Evolutionary conservation across 371 early-diverging fungal genomes (phyloP).

Genomic region (Mortierella sp.): DNA sequence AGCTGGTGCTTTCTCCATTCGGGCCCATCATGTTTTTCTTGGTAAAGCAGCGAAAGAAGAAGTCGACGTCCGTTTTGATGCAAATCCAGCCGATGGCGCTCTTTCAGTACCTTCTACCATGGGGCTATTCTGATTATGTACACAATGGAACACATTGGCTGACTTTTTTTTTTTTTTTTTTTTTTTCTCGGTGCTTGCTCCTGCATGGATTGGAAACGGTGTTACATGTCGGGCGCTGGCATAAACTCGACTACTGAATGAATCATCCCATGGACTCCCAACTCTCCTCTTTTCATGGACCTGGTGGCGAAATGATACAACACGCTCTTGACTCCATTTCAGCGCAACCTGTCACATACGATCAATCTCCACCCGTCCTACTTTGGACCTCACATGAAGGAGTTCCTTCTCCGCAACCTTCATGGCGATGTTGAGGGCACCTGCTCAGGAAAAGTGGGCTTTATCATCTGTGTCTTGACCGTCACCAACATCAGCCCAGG

Average conservation of each 20-base stretch:
- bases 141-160: neutral
- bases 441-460: conserved; percentile 93
- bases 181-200: neutral
- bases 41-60: conserved; percentile 17
- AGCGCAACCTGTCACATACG: conserved; percentile 78
- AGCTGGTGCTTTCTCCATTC: too few species aligned
- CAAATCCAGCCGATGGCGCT: neutral
- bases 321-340: conserved; percentile 15
- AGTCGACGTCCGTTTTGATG: neutral
- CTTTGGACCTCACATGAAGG: conserved; percentile 88
- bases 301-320: neutral
- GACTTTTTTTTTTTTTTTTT: neutral
- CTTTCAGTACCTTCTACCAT: neutral
- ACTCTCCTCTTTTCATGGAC: too few species aligned
- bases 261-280: neutral
- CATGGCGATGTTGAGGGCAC: conserved; percentile 96
- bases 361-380: conserved; percentile 93
- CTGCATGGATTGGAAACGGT: neutral
- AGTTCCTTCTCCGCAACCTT: conserved; percentile 80
- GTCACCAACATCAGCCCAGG: conserved; percentile 85
- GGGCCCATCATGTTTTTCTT: conserved; percentile 45
- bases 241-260: neutral
- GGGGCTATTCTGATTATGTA: neutral
- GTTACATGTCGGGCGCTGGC: neutral
- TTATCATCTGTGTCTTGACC: conserved; percentile 91